phyloP scores from a whole-genome alignment of 1,284 basidiomycete genomes.

The Amylostereum areolatum region DNA sequence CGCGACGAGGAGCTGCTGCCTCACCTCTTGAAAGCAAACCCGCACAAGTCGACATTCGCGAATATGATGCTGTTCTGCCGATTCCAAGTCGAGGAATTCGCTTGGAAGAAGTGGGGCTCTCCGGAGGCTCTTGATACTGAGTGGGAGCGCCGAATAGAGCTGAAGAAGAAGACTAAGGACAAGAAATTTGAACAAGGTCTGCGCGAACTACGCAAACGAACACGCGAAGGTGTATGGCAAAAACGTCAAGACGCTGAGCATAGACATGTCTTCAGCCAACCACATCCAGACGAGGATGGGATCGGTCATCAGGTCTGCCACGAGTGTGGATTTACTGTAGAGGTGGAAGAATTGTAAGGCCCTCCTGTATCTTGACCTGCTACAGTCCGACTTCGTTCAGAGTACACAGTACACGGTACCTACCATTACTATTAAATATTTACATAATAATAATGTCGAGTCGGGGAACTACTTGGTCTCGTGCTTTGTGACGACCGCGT shows the following conservation, averaged over 20 bases:
- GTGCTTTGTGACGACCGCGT: no score
- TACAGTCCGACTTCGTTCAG: background rate
- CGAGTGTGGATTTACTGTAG: constrained; percentile 82
- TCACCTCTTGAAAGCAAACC: constrained; percentile 93
- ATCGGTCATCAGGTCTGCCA: constrained; percentile 70
- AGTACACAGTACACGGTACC: background rate
- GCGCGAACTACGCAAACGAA: constrained; percentile 76
- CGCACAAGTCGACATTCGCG: constrained; percentile 92
- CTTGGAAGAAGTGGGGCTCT: constrained; percentile 97
- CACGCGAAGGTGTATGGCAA: constrained; percentile 89
- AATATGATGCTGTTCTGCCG: constrained; percentile 99
- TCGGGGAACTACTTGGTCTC: no score
- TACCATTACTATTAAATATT: no score
- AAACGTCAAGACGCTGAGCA: constrained; percentile 83
- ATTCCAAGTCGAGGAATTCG: constrained; percentile 92
- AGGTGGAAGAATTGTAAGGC: constrained; percentile 73
- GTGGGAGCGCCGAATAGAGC: constrained; percentile 72
- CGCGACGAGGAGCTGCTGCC: constrained; percentile 89
- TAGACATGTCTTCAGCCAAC: constrained; percentile 71
- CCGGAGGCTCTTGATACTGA: constrained; percentile 88
- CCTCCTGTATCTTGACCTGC: background rate
- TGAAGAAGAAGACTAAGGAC: constrained; percentile 89
- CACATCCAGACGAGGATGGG: constrained; percentile 47
- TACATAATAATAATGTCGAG: no score
- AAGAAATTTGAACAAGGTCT: constrained; percentile 90